Base-by-base conservation (phyloP, 169 alveolate species). In the Eimeria sp. region DNA sequence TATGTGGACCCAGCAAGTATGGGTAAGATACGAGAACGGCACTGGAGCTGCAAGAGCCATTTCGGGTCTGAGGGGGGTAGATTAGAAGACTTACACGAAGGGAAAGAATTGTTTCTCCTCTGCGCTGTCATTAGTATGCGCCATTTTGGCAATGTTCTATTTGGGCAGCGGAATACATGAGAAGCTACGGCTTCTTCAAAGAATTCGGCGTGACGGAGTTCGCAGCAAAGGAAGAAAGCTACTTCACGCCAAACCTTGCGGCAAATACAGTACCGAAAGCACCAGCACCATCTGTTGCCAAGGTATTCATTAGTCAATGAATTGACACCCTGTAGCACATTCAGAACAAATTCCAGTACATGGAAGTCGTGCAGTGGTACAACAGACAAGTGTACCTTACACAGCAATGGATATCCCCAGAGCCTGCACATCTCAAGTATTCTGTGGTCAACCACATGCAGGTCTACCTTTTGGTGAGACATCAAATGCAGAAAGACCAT, bases 221-320 rank as follows among this genome's bases (percentile, higher is more conserved):
- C 43, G 40, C 89, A 23, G n/a, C 43, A 66, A n/a, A 49, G 37
- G 68, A 33, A 30, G 89, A 80, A 52, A 30, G 89, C 66, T 80
- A 80, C 43, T 80, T 80, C 89, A 80, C 71, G 89, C 89, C 89
- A 14, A 80, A 80, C 14, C 64, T 80, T 52, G 89, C 72, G 33
- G 89, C 49, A 49, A 54, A 14, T 52, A 80, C 89, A 54, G n/a
- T 4, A 16, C 89, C 62, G 27, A 80, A 80, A 27, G 89, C 89
- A 13, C 89, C 89, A 49, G 89, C 89, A 52, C 89, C 89, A 40
- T 80, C 89, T 49, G 66, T 80, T 18, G 89, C 89, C 68, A 80
- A 80, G 66, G 89, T 80, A 80, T 30, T 76, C 85, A 74, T 40
- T 76, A 56, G 56, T 23, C 33, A 40, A 6, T 20, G 9, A 46